Conservation (phyloP, 257 asterid species). For the Scutellaria baicalensis region DNA sequence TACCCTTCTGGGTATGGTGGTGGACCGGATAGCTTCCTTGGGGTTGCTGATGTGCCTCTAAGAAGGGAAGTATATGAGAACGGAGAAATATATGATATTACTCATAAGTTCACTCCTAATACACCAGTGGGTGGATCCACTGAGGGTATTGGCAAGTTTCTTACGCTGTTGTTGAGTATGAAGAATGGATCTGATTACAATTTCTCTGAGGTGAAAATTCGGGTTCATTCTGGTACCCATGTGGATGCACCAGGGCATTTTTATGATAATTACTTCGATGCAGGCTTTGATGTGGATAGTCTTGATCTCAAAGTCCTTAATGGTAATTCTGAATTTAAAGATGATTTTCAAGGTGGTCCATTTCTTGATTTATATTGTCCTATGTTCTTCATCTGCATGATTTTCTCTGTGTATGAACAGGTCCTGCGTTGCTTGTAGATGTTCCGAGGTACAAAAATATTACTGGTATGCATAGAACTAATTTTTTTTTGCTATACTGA, state of each 20-base stretch:
- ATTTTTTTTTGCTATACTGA: background rate
- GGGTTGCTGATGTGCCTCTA: slow-evolving; percentile 20
- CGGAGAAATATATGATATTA: slow-evolving; percentile 62
- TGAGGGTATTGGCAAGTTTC: slow-evolving; percentile 50
- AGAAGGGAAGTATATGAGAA: slow-evolving; percentile 39
- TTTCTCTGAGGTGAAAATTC: slow-evolving; percentile 59
- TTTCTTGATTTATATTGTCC: background rate
- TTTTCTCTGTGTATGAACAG: slow-evolving; percentile 35
- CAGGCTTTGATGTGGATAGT: slow-evolving; percentile 70
- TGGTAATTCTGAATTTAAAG: slow-evolving; percentile 27
- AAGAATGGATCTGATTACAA: slow-evolving; percentile 82
- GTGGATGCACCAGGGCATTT: slow-evolving; percentile 92
- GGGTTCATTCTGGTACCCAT: slow-evolving; percentile 77
- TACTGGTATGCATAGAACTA: slow-evolving; percentile 47
- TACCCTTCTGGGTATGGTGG: slow-evolving; percentile 46
- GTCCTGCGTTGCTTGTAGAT: slow-evolving; percentile 79
- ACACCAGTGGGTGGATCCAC: slow-evolving; percentile 46
- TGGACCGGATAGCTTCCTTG: slow-evolving; percentile 26
- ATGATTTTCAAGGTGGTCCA: background rate
- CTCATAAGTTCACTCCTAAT: slow-evolving; percentile 50
- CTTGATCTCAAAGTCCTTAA: slow-evolving; percentile 73
- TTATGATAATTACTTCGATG: slow-evolving; percentile 53
- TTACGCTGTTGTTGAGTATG: slow-evolving; percentile 54
- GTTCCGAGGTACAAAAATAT: slow-evolving; percentile 86
- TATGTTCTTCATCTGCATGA: background rate